Evolutionary conservation across 345 rosid species (phyloP).

Genomic region (Rhodamnia argentea): DNA sequence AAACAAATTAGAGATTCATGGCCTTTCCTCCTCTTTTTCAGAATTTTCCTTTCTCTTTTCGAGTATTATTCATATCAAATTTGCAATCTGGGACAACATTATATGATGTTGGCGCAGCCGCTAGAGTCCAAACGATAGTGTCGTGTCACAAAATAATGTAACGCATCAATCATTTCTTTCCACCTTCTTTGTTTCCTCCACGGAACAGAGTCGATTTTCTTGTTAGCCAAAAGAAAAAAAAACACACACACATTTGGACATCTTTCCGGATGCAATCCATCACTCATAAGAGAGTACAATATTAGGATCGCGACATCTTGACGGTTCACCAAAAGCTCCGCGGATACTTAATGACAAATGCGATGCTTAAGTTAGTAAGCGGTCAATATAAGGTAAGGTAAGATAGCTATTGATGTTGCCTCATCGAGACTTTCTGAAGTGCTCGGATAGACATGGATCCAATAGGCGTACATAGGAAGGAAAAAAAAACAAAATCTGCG

Average conservation of each 20-base stretch:
- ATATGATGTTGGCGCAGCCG: neutral
- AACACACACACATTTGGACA: neutral
- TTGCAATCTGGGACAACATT: neutral
- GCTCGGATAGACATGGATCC: neutral
- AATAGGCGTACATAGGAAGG: neutral
- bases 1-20: neutral
- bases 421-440: neutral
- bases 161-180: neutral
- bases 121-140: neutral
- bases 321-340: too few relatives aligned
- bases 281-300: neutral
- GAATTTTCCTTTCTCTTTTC: neutral
- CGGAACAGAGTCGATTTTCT: neutral
- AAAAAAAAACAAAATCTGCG: neutral
- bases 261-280: neutral
- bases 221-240: neutral
- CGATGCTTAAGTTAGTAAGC: neutral
- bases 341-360: accelerated
- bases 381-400: neutral
- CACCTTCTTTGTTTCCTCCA: neutral
- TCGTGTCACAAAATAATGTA: neutral
- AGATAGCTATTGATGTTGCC: neutral
- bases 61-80: neutral
- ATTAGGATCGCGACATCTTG: neutral
- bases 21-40: neutral